Conservation (phyloP, 2,329 filamentous ascomycete species). For the Colletotrichum truncatum region DNA sequence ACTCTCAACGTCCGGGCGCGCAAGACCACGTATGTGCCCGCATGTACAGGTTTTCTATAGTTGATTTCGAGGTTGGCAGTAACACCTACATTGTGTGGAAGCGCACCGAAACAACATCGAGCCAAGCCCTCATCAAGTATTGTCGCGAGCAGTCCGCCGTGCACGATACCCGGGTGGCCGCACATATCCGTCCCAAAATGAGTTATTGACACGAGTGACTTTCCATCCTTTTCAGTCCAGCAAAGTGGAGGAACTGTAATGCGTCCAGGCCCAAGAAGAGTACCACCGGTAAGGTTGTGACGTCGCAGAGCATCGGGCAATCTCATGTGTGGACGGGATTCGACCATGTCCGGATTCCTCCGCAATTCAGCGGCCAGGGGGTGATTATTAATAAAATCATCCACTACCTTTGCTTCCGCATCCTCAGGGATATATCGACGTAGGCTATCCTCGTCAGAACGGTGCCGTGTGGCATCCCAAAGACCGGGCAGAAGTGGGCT, state of each 20-base stretch:
- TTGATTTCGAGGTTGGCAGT: slow-evolving; percentile 87
- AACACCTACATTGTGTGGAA: slow-evolving; percentile 86
- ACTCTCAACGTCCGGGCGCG: slow-evolving; percentile 83
- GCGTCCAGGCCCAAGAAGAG: slow-evolving; percentile 77
- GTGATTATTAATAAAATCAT: slow-evolving; percentile 79
- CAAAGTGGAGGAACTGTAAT: slow-evolving; percentile 84
- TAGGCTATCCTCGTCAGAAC: slow-evolving; percentile 76
- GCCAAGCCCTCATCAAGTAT: slow-evolving; percentile 91
- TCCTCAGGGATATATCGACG: slow-evolving; percentile 68
- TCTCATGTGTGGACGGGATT: slow-evolving; percentile 87
- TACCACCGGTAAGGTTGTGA: slow-evolving; percentile 85
- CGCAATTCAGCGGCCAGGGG: slow-evolving; percentile 78
- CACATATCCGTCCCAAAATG: slow-evolving; percentile 85
- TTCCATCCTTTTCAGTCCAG: slow-evolving; percentile 77
- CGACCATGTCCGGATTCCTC: slow-evolving; percentile 70
- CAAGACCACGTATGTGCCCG: slow-evolving; percentile 80
- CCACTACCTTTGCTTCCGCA: slow-evolving; percentile 66
- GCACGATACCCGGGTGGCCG: slow-evolving; percentile 89
- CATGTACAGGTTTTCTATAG: slow-evolving; percentile 83
- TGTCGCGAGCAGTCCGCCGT: slow-evolving; percentile 91
- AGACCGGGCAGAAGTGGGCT: slow-evolving; percentile 55
- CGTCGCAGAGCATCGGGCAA: slow-evolving; percentile 75
- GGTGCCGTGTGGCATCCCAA: slow-evolving; percentile 13
- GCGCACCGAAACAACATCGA: slow-evolving; percentile 85
- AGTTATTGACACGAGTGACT: slow-evolving; percentile 75